Conservation (phyloP, 164 flowering plant species). For the Kalanchoe fedtschenkoi region DNA sequence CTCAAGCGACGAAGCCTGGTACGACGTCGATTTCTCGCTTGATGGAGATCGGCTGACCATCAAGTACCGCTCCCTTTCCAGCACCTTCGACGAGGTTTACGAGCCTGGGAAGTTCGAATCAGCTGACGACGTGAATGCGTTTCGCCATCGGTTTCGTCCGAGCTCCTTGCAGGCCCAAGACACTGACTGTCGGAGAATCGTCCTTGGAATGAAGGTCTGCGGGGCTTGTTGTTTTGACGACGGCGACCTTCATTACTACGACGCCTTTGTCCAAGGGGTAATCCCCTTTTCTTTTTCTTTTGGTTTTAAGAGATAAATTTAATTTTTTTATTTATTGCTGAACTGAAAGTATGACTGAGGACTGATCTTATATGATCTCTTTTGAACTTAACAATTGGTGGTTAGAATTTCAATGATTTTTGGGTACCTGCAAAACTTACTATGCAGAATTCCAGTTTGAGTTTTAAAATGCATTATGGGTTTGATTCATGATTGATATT, state of each 20-base stretch:
- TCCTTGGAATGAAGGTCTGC: constrained; percentile 23
- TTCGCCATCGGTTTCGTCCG: constrained; percentile 29
- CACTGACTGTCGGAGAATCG: constrained; percentile 21
- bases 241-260: constrained; percentile 32
- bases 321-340: too few species aligned
- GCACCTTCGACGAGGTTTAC: not conserved
- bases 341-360: too few species aligned
- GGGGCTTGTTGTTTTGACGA: constrained; percentile 13
- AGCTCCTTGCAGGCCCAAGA: constrained; percentile 43
- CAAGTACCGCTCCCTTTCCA: not conserved
- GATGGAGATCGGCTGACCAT: not conserved
- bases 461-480: too few species aligned
- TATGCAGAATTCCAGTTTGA: too few species aligned
- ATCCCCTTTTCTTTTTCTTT: not conserved
- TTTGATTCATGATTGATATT: too few species aligned
- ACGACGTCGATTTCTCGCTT: not conserved
- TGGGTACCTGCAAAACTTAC: too few species aligned
- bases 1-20: not conserved
- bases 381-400: too few species aligned
- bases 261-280: constrained; percentile 36
- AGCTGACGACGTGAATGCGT: constrained; percentile 14
- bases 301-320: too few species aligned
- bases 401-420: too few species aligned
- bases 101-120: not conserved
- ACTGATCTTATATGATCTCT: too few species aligned